Evolutionary conservation across 2,329 filamentous ascomycete species (phyloP).

Genomic region (Aspergillus sp.): DNA sequence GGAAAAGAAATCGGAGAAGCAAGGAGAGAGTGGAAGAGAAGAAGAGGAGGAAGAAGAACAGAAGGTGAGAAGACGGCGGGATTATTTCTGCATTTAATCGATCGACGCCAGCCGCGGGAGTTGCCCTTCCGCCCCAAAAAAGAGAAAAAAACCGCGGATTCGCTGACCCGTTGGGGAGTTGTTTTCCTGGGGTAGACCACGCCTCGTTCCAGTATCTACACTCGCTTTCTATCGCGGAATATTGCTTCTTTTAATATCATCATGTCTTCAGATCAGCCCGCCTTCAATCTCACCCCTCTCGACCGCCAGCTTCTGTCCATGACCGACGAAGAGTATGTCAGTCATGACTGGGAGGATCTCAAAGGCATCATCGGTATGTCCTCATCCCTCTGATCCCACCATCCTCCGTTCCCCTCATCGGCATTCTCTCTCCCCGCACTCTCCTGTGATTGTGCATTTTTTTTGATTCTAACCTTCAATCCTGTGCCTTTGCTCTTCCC

Average conservation of each 20-base stretch:
- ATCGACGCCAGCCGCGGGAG: too few relatives aligned
- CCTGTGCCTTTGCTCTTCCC: too few relatives aligned
- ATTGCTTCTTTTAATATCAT: neutral
- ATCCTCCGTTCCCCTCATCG: too few relatives aligned
- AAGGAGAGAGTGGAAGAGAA: constrained; percentile 4
- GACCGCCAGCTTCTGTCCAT: constrained; percentile 47
- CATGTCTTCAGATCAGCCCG: constrained; percentile 15
- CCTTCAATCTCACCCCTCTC: constrained; percentile 46
- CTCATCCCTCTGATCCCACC: neutral
- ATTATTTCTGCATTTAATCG: too few relatives aligned
- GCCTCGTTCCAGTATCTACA: too few relatives aligned
- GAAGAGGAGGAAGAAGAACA: constrained; percentile 4
- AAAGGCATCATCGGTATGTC: constrained; percentile 48
- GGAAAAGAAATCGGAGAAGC: constrained; percentile 1
- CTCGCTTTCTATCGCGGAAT: neutral
- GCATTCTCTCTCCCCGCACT: neutral
- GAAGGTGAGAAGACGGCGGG: constrained; percentile 4
- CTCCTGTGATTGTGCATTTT: neutral
- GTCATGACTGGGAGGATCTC: constrained; percentile 50
- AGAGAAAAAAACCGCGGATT: neutral
- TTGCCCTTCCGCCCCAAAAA: too few relatives aligned
- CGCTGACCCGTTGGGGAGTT: neutral
- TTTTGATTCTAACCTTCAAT: too few relatives aligned
- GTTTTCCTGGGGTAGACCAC: neutral
- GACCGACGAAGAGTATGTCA: constrained; percentile 49